These are phyloP conservation scores for Dactylellina drechsleri DNA, from an alignment of 2,329 filamentous ascomycete genomes.

Conservation along the genomic window DNA sequence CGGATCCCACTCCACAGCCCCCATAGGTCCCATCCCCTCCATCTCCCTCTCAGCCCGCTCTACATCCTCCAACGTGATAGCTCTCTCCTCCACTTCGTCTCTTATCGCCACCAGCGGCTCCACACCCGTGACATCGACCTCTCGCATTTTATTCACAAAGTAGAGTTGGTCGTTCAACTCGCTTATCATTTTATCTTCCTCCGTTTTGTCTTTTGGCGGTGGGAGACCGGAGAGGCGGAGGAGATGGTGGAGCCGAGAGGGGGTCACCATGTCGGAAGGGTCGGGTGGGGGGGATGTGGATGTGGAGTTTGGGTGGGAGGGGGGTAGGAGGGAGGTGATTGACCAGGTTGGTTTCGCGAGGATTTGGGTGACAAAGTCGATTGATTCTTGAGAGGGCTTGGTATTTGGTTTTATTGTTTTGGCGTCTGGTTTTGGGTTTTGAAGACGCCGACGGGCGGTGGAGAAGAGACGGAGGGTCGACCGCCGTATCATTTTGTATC, in stretches of 20 bases:
- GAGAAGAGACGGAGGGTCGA: conserved; percentile 39
- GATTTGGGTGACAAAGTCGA: conserved; percentile 60
- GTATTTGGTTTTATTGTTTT: conserved; percentile 1
- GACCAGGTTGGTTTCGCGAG: conserved; percentile 84
- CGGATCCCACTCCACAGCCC: conserved; percentile 75
- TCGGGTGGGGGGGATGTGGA: conserved; percentile 59
- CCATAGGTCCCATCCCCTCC: conserved; percentile 61
- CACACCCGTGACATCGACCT: conserved; percentile 77
- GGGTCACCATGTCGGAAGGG: conserved; percentile 66
- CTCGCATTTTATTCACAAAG: conserved; percentile 88
- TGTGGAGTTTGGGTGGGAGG: conserved; percentile 56
- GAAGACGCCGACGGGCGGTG: conserved; percentile 15
- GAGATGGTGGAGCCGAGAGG: conserved; percentile 79
- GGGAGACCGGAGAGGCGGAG: conserved; percentile 90
- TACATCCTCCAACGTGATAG: conserved; percentile 69
- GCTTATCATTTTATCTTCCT: conserved; percentile 76
- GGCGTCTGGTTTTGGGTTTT: conserved; percentile 20
- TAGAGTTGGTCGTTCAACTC: conserved; percentile 84
- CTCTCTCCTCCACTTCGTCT: conserved; percentile 78
- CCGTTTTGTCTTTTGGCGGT: conserved; percentile 70
- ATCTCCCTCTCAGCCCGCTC: conserved; percentile 70
- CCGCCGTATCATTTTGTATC: conserved; percentile 28
- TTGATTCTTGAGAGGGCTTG: conserved; percentile 36
- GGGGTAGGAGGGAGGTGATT: conserved; percentile 59
- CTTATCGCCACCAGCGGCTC: conserved; percentile 80